A percentile compares a stretch with the other conserved stretches of the same genome.
phyloP scores from a whole-genome alignment of 345 rosid genomes.

The Salix dunnii region DNA sequence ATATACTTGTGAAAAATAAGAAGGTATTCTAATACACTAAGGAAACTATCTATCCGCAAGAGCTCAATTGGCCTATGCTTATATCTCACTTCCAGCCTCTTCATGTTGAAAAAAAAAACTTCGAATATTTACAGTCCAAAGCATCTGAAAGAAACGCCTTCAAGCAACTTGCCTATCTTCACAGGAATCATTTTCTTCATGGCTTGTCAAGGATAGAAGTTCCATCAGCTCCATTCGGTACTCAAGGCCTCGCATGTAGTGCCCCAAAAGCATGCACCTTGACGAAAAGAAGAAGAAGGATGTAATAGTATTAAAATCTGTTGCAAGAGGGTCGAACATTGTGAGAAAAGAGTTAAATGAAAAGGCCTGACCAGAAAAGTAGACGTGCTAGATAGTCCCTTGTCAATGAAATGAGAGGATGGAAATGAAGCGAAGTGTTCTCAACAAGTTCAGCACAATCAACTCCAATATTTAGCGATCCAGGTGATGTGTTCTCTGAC shows the following conservation, averaged over 20 bases:
- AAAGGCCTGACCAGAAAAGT: slow-evolving; percentile 74
- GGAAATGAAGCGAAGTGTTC: slow-evolving; percentile 81
- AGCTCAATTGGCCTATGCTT: slow-evolving; percentile 3
- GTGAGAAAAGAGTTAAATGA: neutral
- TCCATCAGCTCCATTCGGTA: slow-evolving; percentile 77
- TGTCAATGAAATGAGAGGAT: slow-evolving; percentile 68
- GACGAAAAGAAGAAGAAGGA: neutral
- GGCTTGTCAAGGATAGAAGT: slow-evolving; percentile 56
- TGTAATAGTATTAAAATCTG: neutral
- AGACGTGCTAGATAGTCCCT: slow-evolving; percentile 93
- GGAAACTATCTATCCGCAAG: slow-evolving; percentile 17
- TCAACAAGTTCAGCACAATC: slow-evolving; percentile 76
- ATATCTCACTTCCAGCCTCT: slow-evolving; percentile 19
- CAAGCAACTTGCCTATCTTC: slow-evolving; percentile 36
- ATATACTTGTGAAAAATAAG: neutral
- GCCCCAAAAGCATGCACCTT: slow-evolving; percentile 96
- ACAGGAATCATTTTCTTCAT: slow-evolving; percentile 33
- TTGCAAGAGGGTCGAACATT: neutral
- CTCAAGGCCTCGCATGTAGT: slow-evolving; percentile 85
- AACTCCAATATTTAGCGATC: slow-evolving; percentile 39
- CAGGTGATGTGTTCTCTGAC: slow-evolving; percentile 47
- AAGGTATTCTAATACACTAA: slow-evolving; percentile 21
- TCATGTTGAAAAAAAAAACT: slow-evolving; percentile 11
- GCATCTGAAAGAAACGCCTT: slow-evolving; percentile 15
- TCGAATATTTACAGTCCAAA: slow-evolving; percentile 24